phyloP scores from a whole-genome alignment of 371 early-diverging fungal genomes.

The Furculomyces boomerangus region DNA sequence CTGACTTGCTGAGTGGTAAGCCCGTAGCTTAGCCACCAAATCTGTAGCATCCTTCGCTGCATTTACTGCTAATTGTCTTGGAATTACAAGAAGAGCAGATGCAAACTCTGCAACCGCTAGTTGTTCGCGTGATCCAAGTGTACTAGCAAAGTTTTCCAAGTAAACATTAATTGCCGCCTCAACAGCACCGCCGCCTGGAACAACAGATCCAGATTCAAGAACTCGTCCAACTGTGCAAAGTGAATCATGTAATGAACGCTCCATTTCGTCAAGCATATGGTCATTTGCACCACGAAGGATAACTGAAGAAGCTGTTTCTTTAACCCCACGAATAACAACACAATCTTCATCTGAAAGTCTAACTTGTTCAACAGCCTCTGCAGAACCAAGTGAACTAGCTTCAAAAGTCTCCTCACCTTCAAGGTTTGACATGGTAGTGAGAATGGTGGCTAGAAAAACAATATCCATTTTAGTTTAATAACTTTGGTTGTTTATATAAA shows the following conservation, averaged over 20 bases:
- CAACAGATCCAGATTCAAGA: constrained; percentile 90
- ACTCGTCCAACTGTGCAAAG: constrained; percentile 97
- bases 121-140: constrained; percentile 72
- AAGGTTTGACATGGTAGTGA: constrained; percentile 93
- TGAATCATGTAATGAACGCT: constrained; percentile 95
- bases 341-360: constrained; percentile 96
- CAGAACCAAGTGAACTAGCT: constrained; percentile 74
- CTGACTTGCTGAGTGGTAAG: constrained; percentile 68
- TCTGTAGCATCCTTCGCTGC: constrained; percentile 98
- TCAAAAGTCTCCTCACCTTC: constrained; percentile 97
- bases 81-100: constrained; percentile 90
- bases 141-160: constrained; percentile 67
- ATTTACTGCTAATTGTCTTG: constrained; percentile 96
- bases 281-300: constrained; percentile 99
- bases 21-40: constrained; percentile 86
- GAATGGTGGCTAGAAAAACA: constrained; percentile 47
- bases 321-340: constrained; percentile 90
- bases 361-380: constrained; percentile 93
- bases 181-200: constrained; percentile 99
- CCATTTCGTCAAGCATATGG: constrained; percentile 98
- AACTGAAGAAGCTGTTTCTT: constrained; percentile 78
- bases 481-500: not conserved
- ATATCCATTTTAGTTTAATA: not conserved
- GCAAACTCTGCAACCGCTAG: constrained; percentile 98
- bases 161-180: constrained; percentile 95